Evolutionary conservation across 305 asterid species (phyloP).

Genomic region (Ilex paraguariensis): DNA sequence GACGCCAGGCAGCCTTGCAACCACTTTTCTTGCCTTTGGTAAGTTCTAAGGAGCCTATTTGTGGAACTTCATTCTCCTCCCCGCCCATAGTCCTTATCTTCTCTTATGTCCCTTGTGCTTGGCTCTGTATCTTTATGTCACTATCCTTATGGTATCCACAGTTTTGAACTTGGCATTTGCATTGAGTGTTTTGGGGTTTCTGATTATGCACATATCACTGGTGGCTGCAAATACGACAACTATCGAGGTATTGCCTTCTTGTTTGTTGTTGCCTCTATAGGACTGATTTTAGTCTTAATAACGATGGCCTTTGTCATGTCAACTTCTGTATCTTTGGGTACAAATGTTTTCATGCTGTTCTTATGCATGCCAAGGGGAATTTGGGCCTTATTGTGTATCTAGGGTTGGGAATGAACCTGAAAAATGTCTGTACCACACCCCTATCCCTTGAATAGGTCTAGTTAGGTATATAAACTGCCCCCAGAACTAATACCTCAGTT

Average conservation of each 20-base stretch:
- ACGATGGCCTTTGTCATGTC: background rate
- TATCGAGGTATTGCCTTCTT: conserved; percentile 63
- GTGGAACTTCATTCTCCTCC: background rate
- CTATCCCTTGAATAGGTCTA: background rate
- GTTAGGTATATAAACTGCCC: background rate
- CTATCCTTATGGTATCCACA: conserved; percentile 28
- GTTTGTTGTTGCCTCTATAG: background rate
- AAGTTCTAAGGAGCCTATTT: conserved; percentile 7
- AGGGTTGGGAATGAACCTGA: background rate
- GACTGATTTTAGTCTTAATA: background rate
- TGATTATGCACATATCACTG: conserved; percentile 91
- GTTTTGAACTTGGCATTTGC: conserved; percentile 92
- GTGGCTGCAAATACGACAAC: conserved; percentile 92
- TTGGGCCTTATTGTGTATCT: background rate
- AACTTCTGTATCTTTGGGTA: too few relatives aligned
- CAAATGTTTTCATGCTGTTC: background rate
- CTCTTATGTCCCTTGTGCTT: background rate
- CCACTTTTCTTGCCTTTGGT: conserved; percentile 93
- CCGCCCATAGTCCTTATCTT: background rate
- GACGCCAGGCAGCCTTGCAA: conserved; percentile 87
- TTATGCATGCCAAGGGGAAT: background rate
- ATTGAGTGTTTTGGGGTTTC: conserved; percentile 89
- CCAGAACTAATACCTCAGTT: background rate
- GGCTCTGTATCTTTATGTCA: background rate
- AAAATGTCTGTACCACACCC: too few relatives aligned